A percentile compares a stretch with the other conserved stretches of the same genome.
These are phyloP conservation scores for Arabis alpina DNA, from an alignment of 345 rosid species.

Conservation along the genomic window DNA sequence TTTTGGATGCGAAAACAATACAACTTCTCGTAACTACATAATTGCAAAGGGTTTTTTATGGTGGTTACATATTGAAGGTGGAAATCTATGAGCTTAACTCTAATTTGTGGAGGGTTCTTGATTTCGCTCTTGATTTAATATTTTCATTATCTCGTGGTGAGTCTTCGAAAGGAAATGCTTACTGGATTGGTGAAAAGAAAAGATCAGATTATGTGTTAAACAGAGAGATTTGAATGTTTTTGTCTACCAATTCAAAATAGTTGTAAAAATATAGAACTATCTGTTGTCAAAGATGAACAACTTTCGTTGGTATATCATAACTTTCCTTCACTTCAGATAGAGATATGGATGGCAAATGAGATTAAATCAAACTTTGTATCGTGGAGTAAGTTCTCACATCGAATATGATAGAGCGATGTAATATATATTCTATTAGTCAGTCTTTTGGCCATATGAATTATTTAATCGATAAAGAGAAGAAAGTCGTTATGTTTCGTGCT, in stretches of 20 bases:
- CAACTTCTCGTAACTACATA: not conserved
- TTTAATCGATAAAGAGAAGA: not conserved
- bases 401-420: no score
- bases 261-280: not conserved
- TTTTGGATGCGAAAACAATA: not conserved
- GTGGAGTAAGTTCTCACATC: not conserved
- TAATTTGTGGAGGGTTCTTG: not conserved
- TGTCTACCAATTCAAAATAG: not conserved
- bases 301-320: no score
- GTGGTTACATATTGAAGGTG: not conserved
- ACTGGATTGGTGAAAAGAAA: not conserved
- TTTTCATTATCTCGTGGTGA: not conserved
- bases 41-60: not conserved
- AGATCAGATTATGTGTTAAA: not conserved
- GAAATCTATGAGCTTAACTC: not conserved
- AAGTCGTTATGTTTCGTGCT: not conserved
- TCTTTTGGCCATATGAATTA: not conserved
- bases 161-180: constrained; percentile 6
- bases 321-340: not conserved
- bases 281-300: constrained; percentile 1
- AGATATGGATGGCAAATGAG: constrained; percentile 11
- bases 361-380: not conserved
- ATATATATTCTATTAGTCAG: no score
- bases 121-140: not conserved
- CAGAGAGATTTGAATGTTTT: not conserved